A percentile compares a stretch with the other conserved stretches of the same genome.
These are phyloP conservation scores for Pholiota adiposa DNA, from an alignment of 1,284 basidiomycete genomes.

Conservation along the genomic window DNA sequence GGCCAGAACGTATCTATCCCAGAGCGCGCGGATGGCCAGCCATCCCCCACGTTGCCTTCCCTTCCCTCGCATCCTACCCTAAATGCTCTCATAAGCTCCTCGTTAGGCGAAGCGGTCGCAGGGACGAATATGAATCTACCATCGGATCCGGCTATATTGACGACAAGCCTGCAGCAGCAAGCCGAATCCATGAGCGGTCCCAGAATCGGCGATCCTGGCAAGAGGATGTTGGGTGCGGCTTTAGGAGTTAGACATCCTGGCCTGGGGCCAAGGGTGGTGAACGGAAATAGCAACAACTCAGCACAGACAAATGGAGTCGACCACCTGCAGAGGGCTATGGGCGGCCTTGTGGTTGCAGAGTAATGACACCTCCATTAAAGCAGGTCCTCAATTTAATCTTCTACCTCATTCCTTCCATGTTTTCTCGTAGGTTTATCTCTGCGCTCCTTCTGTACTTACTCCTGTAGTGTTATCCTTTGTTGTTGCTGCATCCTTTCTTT, in stretches of 20 bases:
- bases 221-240: slow-evolving; percentile 83
- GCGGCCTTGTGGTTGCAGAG: slow-evolving; percentile 71
- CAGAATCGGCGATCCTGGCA: slow-evolving; percentile 81
- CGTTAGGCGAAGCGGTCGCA: slow-evolving; percentile 55
- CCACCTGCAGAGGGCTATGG: slow-evolving; percentile 78
- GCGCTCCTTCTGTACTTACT: slow-evolving; percentile 18
- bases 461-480: slow-evolving; percentile 22
- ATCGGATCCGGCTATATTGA: slow-evolving; percentile 70
- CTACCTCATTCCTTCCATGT: slow-evolving; percentile 19
- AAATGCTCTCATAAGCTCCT: slow-evolving; percentile 79
- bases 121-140: slow-evolving; percentile 39
- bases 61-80: slow-evolving; percentile 81
- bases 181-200: slow-evolving; percentile 42
- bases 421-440: slow-evolving; percentile 13
- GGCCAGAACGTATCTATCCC: slow-evolving; percentile 51
- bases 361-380: slow-evolving; percentile 33
- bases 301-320: slow-evolving; percentile 52
- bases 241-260: slow-evolving; percentile 79
- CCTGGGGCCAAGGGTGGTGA: slow-evolving; percentile 62
- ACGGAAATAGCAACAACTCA: slow-evolving; percentile 41
- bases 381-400: slow-evolving; percentile 11
- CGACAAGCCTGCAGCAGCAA: slow-evolving; percentile 46
- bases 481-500: slow-evolving; percentile 14
- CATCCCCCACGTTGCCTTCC: slow-evolving; percentile 80
- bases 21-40: slow-evolving; percentile 64